Base-by-base conservation (phyloP, 2,329 filamentous ascomycete genomes). In the Fusarium sulawesiense region DNA sequence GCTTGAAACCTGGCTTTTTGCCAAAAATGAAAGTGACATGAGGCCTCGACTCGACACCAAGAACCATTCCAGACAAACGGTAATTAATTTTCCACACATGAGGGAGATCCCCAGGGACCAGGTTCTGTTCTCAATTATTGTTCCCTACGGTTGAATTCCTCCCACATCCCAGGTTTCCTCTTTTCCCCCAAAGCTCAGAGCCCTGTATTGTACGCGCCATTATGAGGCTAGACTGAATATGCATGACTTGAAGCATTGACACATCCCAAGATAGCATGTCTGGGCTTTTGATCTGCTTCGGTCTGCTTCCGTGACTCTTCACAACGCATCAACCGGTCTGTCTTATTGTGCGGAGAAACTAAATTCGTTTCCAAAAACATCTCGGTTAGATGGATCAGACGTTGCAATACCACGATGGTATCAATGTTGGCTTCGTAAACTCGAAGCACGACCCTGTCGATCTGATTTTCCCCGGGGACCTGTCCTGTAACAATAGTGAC, bases 201-300 rank as follows among this genome's bases (percentile, higher is more conserved):
- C 27, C 27, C 58, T 37, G 32, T 37, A 37, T 37, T 50, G 25
- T 18, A 50, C 20, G 25, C n/a, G 30, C 48, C 29, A 14, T 46
- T 40, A 14, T 48, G 34, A 58, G 29, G 40, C 21, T 44, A 56
- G 42, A 30, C 48, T 49, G 25, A 20, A 32, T 49, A 49, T 54
- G 30, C 51, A 68, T 68, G 64, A 71, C 67, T 53, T 40, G 48
- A 60, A 46, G 41, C 18, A 47, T 34, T 68, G 68, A 70, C 67
- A 68, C 68, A 70, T 68, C 45, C 21, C 41, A 66, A 61, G 62
- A 66, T 53, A 53, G 23, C 34, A 45, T 56, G 42, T 13, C 34
- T 34, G 11, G 20, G 27, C 32, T 41, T 27, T 51, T 51, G 23
- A 53, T 60, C 60, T 48, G 20, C 41, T 49, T 66, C 54, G 63